Evolutionary conservation across 2,329 filamentous ascomycete genomes (phyloP), one percentile per base, ranked within the genome.

Genomic region (Aspergillus pseudoterreus): DNA sequence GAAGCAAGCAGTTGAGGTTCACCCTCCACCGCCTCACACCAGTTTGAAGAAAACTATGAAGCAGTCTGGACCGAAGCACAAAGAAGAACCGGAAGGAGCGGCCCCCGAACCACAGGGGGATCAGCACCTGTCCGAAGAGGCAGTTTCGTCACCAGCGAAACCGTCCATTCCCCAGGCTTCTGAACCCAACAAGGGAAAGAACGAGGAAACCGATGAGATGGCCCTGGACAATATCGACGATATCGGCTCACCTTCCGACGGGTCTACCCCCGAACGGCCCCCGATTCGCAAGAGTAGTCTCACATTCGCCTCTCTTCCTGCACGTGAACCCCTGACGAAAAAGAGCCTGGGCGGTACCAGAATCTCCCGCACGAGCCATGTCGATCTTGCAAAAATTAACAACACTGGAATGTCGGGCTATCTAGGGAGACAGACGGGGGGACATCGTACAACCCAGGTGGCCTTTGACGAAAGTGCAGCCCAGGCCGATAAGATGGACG

Each of bases 231-330:
- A 65, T 41, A 63, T 75, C 44, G 75, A 77, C 52, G 75, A 76
- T 45, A 72, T 77, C 24, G 74, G 71, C 39, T 76, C 75, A 15
- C 74, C 75, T 15, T 78, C 76, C 2, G 74, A 76, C 52, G 70
- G 64, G 6, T 77, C 74, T 27, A 76, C 73, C 14, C 76, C 76
- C 6, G 74, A 72, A 47, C 64, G 89, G 59, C 87, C 87, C 2
- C 78, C 89, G 27, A 82, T 95, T 59, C 86, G 92, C 54, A 97
- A 97, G 78, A 96, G 92, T 72, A 97, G 92, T 68, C 80, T 99
- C 54, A 95, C 88, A 53, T 97, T 99, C 73, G 90, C 94, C 35
- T 90, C 94, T 15, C 78, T 99, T 11, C 94, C 94, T 27, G 92
- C 92, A 2, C 83, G 94, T 55, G 92, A 97, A 64, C 92, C 92